A percentile compares a stretch with the other conserved stretches of the same genome.
phyloP scores from a whole-genome alignment of 2,329 filamentous ascomycete species.

The Exophiala xenobiotica region DNA sequence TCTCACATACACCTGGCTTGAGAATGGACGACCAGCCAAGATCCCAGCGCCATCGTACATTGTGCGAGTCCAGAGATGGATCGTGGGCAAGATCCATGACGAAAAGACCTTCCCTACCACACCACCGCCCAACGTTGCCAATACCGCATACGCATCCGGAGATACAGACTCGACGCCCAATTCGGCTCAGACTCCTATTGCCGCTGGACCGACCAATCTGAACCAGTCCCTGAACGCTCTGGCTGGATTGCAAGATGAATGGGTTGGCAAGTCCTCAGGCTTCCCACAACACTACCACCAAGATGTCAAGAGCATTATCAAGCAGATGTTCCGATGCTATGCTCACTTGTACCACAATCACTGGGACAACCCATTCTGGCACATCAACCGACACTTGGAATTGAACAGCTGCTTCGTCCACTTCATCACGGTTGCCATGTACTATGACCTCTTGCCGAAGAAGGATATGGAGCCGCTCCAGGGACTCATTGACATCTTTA shows the following conservation, averaged over 20 bases:
- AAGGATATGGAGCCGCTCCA: constrained; percentile 96
- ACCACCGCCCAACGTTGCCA: constrained; percentile 61
- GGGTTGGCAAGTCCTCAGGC: constrained; percentile 87
- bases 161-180: constrained; percentile 49
- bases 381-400: constrained; percentile 68
- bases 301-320: constrained; percentile 90
- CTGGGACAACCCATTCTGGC: constrained; percentile 80
- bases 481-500: constrained; percentile 87
- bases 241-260: constrained; percentile 63
- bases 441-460: constrained; percentile 78
- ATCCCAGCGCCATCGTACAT: constrained; percentile 93
- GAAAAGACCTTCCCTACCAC: constrained; percentile 87
- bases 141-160: constrained; percentile 54
- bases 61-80: constrained; percentile 94
- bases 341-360: constrained; percentile 98
- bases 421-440: constrained; percentile 77
- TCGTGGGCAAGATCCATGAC: constrained; percentile 92
- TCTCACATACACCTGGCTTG: constrained; percentile 95
- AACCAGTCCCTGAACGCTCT: constrained; percentile 61
- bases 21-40: constrained; percentile 83
- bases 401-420: constrained; percentile 86
- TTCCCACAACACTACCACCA: constrained; percentile 88
- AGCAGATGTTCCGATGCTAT: constrained; percentile 98
- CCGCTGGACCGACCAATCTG: constrained; percentile 46
- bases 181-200: constrained; percentile 41